Evolutionary conservation across 2,329 filamentous ascomycete species (phyloP), one percentile per base, ranked within the genome.

Genomic region (Sordariomycetes sp.): DNA sequence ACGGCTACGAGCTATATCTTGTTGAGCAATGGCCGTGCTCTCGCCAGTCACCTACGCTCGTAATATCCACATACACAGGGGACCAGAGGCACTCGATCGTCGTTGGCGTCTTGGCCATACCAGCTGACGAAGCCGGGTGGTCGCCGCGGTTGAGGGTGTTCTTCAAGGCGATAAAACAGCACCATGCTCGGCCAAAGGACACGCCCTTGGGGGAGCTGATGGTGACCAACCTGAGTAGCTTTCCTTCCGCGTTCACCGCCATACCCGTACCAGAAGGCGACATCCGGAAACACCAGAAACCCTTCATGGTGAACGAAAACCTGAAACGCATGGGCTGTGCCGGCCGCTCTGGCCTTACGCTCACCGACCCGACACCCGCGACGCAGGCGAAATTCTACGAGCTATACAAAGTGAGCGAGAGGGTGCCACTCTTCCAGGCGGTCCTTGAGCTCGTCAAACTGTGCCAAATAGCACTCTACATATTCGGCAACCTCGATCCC

Each of bases 11-110:
- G 70, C 79, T 93, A 61, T 97, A 97, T 71, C 75, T 97, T 18
- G 90, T 97, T 63, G 94, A 97, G 71, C 94, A 99, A 77, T 99
- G 94, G 94, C 90, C 90, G 6, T 97, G 92, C 71, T 97, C 93
- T 14, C 85, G 94, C 57, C 81, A 85, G 59, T 90, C 95, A 61
- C 93, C 93, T 1, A 97, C 93, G 18, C 89, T 96, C 62, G 83
- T 96, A 55, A 95, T 97, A 63, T 89, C 88, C 50, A 96, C 92
- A 3, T 97, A 94, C 68, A 97, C 93, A 0, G 94, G 93, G 58
- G 91, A 97, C 65, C 79, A 83, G 37, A 85, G 84, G 37, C 88
- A 96, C 69, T 82, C 79, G 0, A 85, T 96, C n/a, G 73, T 87
- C 10, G 91, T 90, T 4, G 86, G 88, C 3, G 86, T 97, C 11